A percentile compares a stretch with the other conserved stretches of the same genome.
Evolutionary conservation across 345 rosid genomes (phyloP).

Genomic region (Bretschneidera sinensis): DNA sequence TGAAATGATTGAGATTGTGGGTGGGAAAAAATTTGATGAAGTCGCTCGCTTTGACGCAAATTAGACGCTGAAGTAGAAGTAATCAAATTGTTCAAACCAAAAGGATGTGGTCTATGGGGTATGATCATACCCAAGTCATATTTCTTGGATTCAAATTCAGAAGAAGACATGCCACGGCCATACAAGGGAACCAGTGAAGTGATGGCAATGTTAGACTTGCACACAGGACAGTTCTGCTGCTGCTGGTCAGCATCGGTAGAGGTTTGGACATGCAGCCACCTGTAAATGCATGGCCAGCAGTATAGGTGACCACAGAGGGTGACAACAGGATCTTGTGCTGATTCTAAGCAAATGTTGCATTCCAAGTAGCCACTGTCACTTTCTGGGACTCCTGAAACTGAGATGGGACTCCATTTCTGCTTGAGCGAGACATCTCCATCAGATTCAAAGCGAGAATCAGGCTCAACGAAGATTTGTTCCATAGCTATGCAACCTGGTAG

Average conservation of each 20-base stretch:
- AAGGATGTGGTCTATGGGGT: constrained; percentile 61
- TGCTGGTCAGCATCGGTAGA: constrained; percentile 35
- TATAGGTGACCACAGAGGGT: constrained; percentile 85
- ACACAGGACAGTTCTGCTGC: constrained; percentile 70
- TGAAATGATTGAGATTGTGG: constrained; percentile 10
- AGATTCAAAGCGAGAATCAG: constrained; percentile 29
- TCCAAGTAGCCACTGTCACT: constrained; percentile 44
- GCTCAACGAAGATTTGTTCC: constrained; percentile 38
- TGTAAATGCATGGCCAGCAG: constrained; percentile 88
- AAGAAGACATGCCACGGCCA: constrained; percentile 58
- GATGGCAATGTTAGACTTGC: constrained; percentile 63
- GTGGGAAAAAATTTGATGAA: not conserved
- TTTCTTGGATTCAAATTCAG: constrained; percentile 28
- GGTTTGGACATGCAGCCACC: constrained; percentile 45
- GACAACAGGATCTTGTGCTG: constrained; percentile 66
- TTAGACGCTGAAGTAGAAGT: constrained; percentile 8
- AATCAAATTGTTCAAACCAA: constrained; percentile 11
- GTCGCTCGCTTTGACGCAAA: not conserved
- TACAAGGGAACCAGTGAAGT: constrained; percentile 83
- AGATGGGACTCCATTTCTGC: constrained; percentile 34
- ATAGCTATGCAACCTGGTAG: constrained; percentile 8
- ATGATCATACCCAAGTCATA: constrained; percentile 27
- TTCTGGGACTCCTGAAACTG: constrained; percentile 22
- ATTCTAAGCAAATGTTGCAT: constrained; percentile 78
- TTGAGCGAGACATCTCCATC: constrained; percentile 22